Percentiles rank a stretch among this genome's conserved stretches.
phyloP scores from a whole-genome alignment of 2,329 filamentous ascomycete genomes.

The Ceratocystis cacaofunesta region DNA sequence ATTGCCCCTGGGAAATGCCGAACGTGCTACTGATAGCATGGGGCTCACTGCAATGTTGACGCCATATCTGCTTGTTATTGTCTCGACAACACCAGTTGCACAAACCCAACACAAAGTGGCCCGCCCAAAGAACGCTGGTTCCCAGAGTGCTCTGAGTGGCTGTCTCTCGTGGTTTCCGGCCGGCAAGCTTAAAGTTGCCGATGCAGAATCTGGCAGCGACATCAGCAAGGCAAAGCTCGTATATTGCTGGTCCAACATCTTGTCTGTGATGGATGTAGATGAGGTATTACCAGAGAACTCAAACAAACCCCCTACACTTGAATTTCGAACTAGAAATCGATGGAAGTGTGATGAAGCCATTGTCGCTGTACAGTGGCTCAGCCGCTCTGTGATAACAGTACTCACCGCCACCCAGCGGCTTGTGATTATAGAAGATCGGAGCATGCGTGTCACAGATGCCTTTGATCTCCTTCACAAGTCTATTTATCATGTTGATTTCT shows the following conservation, averaged over 20 bases:
- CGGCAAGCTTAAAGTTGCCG: slow-evolving; percentile 71
- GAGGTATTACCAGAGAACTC: slow-evolving; percentile 53
- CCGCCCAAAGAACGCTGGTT: slow-evolving; percentile 76
- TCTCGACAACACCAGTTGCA: slow-evolving; percentile 89
- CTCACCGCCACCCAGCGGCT: slow-evolving; percentile 89
- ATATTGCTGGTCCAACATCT: slow-evolving; percentile 97
- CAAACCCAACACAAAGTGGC: slow-evolving; percentile 93
- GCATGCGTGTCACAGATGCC: slow-evolving; percentile 81
- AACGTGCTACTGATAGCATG: slow-evolving; percentile 72
- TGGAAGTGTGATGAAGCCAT: slow-evolving; percentile 94
- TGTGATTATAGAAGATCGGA: slow-evolving; percentile 79
- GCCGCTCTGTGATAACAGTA: slow-evolving; percentile 77
- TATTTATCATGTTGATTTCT: slow-evolving; percentile 81
- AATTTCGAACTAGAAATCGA: slow-evolving; percentile 67
- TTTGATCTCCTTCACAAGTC: slow-evolving; percentile 86
- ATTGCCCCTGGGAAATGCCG: slow-evolving; percentile 83
- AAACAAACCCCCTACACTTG: slow-evolving; percentile 62
- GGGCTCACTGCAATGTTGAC: slow-evolving; percentile 91
- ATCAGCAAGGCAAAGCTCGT: slow-evolving; percentile 75
- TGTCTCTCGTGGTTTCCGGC: slow-evolving; percentile 96
- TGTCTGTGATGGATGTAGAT: slow-evolving; percentile 82
- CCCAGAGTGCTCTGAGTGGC: slow-evolving; percentile 83
- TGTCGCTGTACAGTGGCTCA: slow-evolving; percentile 92
- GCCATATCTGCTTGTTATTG: slow-evolving; percentile 86
- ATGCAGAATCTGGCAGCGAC: slow-evolving; percentile 49